Evolutionary conservation across 768 basidiomycete species (phyloP), one percentile per base, ranked within the genome.

Genomic region (Kockovaella imperatae): DNA sequence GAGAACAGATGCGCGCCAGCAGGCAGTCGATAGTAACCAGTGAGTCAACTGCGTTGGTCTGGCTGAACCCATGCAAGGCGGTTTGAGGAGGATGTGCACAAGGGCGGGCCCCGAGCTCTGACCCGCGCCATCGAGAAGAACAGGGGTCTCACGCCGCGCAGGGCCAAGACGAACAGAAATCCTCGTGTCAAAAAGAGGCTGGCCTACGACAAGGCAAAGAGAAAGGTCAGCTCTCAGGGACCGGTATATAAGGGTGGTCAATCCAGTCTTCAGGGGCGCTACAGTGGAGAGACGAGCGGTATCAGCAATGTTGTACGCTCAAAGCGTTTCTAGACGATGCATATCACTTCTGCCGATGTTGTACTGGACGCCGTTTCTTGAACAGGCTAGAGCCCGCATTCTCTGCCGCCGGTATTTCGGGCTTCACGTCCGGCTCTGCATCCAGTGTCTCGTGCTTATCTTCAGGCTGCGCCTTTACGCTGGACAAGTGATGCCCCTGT

Each of bases 111-210:
- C 32, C 84, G 95, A 21, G 81, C 83, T 6, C 79, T 95, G 53
- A 90, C 88, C 5, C 81, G 87, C 10, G 82, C 87, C 5, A 99
- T 99, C 60, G 77, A 96, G 60, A 82, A 83, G 62, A 99, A 99
- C 78, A 84, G 82, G 64, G 93, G 95, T 48, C 80, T 97, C 43
- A 96, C 91, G 14, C 91, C 93, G 4, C 81, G 77, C 53, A 81
- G 95, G 48, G 75, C 85, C 35, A 96, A 97, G 74, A 77, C 78
- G 47, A 87, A 88, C 30, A 87, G 91, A 57, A 99, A 99, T 74
- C 91, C 93, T 34, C 82, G 95, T 52, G 90, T 97, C 72, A 97
- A 96, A 80, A 99, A 99, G 72, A 80, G 88, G 28, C 78, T 83
- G 73, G 83, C 68, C 32, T 97, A 83, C 76, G 91, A 91, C 64